phyloP scores from a whole-genome alignment of 2,329 filamentous ascomycete genomes.

The Fusarium graminum region DNA sequence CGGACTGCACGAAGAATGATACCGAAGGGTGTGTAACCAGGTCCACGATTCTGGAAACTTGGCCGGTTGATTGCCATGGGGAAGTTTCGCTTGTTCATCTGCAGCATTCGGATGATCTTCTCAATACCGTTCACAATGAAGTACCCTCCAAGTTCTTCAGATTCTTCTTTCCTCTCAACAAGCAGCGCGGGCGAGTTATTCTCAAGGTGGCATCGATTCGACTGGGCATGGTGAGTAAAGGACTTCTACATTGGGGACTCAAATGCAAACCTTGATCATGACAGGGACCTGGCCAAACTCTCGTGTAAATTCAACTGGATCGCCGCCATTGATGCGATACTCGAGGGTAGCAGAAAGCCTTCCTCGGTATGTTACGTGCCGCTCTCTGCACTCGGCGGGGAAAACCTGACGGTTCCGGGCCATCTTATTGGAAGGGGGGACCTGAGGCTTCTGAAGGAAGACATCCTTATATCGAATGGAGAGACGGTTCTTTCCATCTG shows the following conservation, averaged over 20 bases:
- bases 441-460: conserved; percentile 82
- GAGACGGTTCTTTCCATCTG: conserved; percentile 77
- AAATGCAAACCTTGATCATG: conserved; percentile 83
- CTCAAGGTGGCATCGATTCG: conserved; percentile 91
- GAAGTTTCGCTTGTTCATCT: conserved; percentile 91
- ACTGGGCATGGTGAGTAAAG: conserved; percentile 62
- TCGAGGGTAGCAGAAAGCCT: conserved; percentile 86
- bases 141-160: conserved; percentile 95
- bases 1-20: conserved; percentile 92
- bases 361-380: conserved; percentile 91
- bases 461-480: conserved; percentile 84
- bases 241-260: not conserved
- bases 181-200: conserved; percentile 85
- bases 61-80: conserved; percentile 93
- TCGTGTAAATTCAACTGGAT: conserved; percentile 83
- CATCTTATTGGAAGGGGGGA: conserved; percentile 87
- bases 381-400: conserved; percentile 93
- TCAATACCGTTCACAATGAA: conserved; percentile 98
- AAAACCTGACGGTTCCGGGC: conserved; percentile 86
- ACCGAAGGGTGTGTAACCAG: conserved; percentile 88
- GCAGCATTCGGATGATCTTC: conserved; percentile 92
- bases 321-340: conserved; percentile 87
- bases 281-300: conserved; percentile 92
- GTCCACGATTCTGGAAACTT: conserved; percentile 89
- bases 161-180: conserved; percentile 90